These are phyloP conservation scores for Exophiala alcalophila DNA, from an alignment of 2,329 filamentous ascomycete genomes.

Conservation along the genomic window DNA sequence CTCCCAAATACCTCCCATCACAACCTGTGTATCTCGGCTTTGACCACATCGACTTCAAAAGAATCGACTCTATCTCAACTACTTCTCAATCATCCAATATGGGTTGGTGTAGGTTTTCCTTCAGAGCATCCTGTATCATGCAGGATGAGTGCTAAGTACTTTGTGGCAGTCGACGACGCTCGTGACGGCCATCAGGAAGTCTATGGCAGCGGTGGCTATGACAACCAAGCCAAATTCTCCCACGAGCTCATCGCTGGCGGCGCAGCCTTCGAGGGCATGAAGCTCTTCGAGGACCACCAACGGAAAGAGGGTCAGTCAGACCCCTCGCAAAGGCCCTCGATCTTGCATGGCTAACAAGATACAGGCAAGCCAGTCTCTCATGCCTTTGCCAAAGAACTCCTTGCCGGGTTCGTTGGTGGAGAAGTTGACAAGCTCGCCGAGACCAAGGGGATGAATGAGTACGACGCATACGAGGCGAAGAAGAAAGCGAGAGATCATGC, in stretches of 20 bases:
- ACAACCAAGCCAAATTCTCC: constrained; percentile 62
- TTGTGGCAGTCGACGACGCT: no score
- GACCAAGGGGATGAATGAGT: constrained; percentile 63
- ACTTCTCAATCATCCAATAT: constrained; percentile 30
- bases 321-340: background rate
- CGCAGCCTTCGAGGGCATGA: constrained; percentile 76
- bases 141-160: no score
- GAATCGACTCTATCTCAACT: background rate
- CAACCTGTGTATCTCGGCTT: no score
- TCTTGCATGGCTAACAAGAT: background rate
- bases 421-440: constrained; percentile 75
- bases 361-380: constrained; percentile 68
- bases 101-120: no score
- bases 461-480: constrained; percentile 59
- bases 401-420: constrained; percentile 68
- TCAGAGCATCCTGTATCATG: no score
- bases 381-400: constrained; percentile 71
- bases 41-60: background rate
- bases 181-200: constrained; percentile 55
- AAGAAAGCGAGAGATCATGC: constrained; percentile 58
- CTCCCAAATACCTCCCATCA: background rate
- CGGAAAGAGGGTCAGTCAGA: constrained; percentile 60
- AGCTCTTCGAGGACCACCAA: constrained; percentile 73
- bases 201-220: constrained; percentile 44
- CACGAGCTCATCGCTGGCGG: constrained; percentile 75